Base-by-base conservation (phyloP, 2,329 filamentous ascomycete genomes). In the Penicillium brasilianum region DNA sequence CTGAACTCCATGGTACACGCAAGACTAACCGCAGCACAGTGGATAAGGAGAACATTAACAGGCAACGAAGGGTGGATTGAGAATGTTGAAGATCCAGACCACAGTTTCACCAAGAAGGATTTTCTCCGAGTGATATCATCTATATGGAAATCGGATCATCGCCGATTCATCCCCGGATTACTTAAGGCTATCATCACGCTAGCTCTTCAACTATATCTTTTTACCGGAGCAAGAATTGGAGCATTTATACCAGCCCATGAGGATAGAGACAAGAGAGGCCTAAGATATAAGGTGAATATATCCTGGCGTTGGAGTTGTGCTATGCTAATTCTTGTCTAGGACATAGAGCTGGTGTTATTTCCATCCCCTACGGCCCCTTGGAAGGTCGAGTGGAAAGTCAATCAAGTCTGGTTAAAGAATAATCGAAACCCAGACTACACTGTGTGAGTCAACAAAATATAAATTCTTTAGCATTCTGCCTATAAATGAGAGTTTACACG, bases 371-470 rank as follows among this genome's bases (percentile, higher is more conserved):
- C 55, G 28, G 59, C 34, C 8, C 63, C 65, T 37, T 67, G 14
- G 63, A 65, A 54, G 18, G 16, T 67, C 3, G 63, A 65, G 22
- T 64, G 53, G 52, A 67, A 62, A 55, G 49, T 65, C 2, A 62
- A 67, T 34, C 41, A 65, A 64, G 18, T 39, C 1, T 49, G 25
- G 46, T 49, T 65, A 5, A 63, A 67, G 55, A 41, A 36, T n/a
- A 67, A 67, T 55, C 60, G 55, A 59, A 57, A 61, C 57, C 60
- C 43, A 58, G 34, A 67, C 14, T 65, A 65, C 20, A 53, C 59
- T 28, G 57, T 67, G 34, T 62, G 43, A 63, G 60, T 36, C 11
- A 57, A 30, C 49, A 25, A 25, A 20, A 44, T 20, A 46, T 46
- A 46, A 1, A 46, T 25, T 25, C 46, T 49, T 49, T 18, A 49